Evolutionary conservation across 306 rosid genomes (phyloP).

Genomic region (Mimosa pudica): DNA sequence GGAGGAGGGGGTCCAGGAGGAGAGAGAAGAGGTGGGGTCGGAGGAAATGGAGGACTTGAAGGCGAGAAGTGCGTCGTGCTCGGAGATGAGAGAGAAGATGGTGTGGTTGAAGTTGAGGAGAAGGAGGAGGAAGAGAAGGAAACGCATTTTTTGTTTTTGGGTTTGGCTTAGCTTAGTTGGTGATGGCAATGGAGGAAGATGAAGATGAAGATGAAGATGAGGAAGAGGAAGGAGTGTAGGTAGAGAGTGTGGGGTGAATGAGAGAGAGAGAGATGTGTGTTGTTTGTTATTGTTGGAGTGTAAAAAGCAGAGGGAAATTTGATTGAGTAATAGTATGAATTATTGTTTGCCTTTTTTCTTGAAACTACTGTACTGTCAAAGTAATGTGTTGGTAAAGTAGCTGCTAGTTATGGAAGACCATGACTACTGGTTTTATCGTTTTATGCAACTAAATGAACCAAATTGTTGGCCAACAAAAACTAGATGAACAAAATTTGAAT

Average conservation of each 20-base stretch:
- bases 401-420: neutral
- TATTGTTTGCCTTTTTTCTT: neutral
- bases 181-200: too few species aligned
- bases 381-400: neutral
- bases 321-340: neutral
- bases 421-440: neutral
- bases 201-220: too few species aligned
- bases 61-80: slow-evolving; percentile 72
- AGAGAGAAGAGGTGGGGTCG: slow-evolving; percentile 52
- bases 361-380: too few species aligned
- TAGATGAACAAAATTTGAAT: too few species aligned
- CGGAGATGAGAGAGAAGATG: slow-evolving; percentile 39
- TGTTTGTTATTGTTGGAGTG: neutral
- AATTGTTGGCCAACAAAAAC: too few species aligned
- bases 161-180: too few species aligned
- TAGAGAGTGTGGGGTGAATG: slow-evolving; percentile 6
- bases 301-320: slow-evolving; percentile 6
- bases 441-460: neutral
- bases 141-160: slow-evolving; percentile 34
- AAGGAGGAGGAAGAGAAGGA: slow-evolving; percentile 39
- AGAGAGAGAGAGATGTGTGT: neutral
- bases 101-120: slow-evolving; percentile 35
- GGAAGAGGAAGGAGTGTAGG: neutral
- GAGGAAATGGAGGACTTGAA: slow-evolving; percentile 53
- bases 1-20: slow-evolving; percentile 70